These are phyloP conservation scores for Dendrobium nobile DNA, from an alignment of 106 monocot genomes.

Conservation along the genomic window DNA sequence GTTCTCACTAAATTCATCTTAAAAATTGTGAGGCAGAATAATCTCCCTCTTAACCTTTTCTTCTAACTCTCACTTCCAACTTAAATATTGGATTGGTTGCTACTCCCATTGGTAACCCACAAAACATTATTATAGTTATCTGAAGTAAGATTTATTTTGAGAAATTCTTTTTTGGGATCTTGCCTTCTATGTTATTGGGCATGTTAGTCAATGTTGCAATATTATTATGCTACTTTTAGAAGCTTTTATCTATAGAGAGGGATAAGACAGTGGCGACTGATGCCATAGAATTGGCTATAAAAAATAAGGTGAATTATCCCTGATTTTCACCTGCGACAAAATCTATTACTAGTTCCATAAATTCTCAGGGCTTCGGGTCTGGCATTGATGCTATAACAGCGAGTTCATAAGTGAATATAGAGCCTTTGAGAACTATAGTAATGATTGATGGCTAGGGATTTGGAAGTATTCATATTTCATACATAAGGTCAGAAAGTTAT, in stretches of 20 bases:
- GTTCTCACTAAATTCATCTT: conserved; percentile 43
- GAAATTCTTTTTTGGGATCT: conserved; percentile 33
- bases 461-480: not conserved
- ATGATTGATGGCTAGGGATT: not conserved
- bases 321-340: conserved; percentile 23
- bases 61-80: conserved; percentile 40
- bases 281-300: not conserved
- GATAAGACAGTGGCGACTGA: conserved; percentile 10
- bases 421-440: not conserved
- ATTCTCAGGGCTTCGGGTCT: not conserved
- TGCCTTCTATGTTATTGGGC: conserved; percentile 36
- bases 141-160: conserved; percentile 38
- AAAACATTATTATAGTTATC: conserved; percentile 40
- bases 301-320: conserved; percentile 21
- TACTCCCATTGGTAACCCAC: conserved; percentile 48
- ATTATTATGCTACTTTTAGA: conserved; percentile 31
- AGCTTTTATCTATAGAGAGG: conserved; percentile 19
- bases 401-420: not conserved
- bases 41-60: conserved; percentile 35
- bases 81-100: conserved; percentile 39
- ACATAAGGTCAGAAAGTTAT: conserved; percentile 1
- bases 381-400: not conserved
- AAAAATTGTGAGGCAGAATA: conserved; percentile 36
- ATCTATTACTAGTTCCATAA: conserved; percentile 8
- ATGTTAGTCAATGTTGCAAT: conserved; percentile 15